Percentiles rank a stretch among this genome's conserved stretches.
phyloP scores from a whole-genome alignment of 192 early-diverging fungal genomes.

The Chytriomyces confervae region DNA sequence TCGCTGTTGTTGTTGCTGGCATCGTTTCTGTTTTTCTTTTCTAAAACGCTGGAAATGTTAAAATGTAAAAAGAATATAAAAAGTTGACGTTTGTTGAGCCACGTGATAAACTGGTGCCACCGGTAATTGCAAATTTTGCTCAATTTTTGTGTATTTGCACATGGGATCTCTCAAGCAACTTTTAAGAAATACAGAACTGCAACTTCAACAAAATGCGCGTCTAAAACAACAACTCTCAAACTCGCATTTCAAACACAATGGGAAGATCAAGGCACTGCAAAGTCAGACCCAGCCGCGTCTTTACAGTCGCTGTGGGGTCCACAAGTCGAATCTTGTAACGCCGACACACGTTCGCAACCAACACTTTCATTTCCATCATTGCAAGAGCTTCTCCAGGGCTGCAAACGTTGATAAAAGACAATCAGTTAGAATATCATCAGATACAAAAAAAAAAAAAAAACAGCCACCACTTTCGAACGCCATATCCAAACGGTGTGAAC shows the following conservation, averaged over 20 bases:
- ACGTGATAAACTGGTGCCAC: too few relatives aligned
- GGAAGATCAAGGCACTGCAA: conserved; percentile 13
- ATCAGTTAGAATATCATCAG: background rate
- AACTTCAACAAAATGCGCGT: background rate
- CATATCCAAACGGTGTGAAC: conserved; percentile 14
- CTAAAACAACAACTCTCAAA: background rate
- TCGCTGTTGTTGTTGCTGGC: too few relatives aligned
- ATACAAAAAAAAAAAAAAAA: background rate
- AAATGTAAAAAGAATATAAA: too few relatives aligned
- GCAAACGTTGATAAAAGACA: background rate
- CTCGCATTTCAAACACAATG: background rate
- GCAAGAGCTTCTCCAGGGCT: conserved; percentile 16
- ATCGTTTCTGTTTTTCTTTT: conserved; percentile 1
- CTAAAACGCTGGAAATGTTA: background rate
- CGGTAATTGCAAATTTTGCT: too few relatives aligned
- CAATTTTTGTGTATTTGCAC: too few relatives aligned
- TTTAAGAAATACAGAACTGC: background rate
- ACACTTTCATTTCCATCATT: conserved; percentile 15
- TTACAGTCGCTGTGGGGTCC: background rate
- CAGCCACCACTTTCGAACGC: conserved; percentile 11
- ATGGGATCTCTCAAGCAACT: too few relatives aligned
- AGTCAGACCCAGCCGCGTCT: background rate
- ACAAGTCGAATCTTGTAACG: background rate
- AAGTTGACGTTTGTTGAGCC: too few relatives aligned
- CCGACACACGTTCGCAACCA: background rate